A percentile compares a stretch with the other conserved stretches of the same genome.
phyloP scores from a whole-genome alignment of 768 basidiomycete genomes.

The Mycena chlorophos region DNA sequence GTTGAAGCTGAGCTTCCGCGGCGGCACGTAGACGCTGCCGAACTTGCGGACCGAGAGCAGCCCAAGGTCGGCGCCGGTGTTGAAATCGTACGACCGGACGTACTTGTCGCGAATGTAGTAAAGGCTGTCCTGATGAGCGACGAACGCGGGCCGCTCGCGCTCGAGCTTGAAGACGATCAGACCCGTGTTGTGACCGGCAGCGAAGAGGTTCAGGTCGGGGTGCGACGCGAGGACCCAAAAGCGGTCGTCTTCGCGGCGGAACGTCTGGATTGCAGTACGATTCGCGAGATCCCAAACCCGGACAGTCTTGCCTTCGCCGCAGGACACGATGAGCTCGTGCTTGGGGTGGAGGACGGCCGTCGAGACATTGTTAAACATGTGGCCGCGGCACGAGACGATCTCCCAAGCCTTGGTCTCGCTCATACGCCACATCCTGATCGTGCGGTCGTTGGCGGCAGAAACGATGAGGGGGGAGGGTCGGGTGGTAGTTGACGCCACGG shows the following conservation, averaged over 20 bases:
- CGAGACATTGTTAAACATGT: slow-evolving; percentile 98
- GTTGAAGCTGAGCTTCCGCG: slow-evolving; percentile 93
- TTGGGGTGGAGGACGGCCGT: slow-evolving; percentile 95
- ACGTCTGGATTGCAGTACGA: slow-evolving; percentile 94
- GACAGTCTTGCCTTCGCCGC: slow-evolving; percentile 98
- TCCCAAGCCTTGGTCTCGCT: slow-evolving; percentile 99
- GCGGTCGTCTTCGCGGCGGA: slow-evolving; percentile 92
- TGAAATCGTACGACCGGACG: slow-evolving; percentile 93
- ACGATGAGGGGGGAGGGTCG: slow-evolving; percentile 97
- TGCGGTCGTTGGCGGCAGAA: slow-evolving; percentile 94
- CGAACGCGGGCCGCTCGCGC: slow-evolving; percentile 94
- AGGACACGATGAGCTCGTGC: slow-evolving; percentile 95
- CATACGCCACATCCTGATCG: slow-evolving; percentile 99
- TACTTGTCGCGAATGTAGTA: slow-evolving; percentile 99
- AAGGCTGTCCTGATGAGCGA: slow-evolving; percentile 84
- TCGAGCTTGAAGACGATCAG: slow-evolving; percentile 99
- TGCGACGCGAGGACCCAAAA: slow-evolving; percentile 98
- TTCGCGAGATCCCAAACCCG: slow-evolving; percentile 99
- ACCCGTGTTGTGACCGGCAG: slow-evolving; percentile 97
- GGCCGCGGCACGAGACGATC: slow-evolving; percentile 95
- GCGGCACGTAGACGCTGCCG: slow-evolving; percentile 92
- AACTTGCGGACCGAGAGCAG: slow-evolving; percentile 93
- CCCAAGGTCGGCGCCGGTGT: slow-evolving; percentile 87
- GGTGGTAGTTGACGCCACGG: slow-evolving; percentile 94
- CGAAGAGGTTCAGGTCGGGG: slow-evolving; percentile 96